Conservation (phyloP, 2,329 filamentous ascomycete genomes). For the Trichoderma simmonsii region DNA sequence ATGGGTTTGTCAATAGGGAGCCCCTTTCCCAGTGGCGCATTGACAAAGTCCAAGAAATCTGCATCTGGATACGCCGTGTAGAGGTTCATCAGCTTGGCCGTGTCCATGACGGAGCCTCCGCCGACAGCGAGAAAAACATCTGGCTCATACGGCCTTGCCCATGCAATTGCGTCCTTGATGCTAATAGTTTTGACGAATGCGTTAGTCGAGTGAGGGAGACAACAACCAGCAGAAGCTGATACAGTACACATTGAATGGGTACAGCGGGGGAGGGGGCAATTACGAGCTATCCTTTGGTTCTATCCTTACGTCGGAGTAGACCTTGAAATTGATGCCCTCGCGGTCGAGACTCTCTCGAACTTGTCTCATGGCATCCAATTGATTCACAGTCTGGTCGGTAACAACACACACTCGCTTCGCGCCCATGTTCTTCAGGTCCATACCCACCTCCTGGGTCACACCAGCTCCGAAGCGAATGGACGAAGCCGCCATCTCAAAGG, state of each 20-base stretch:
- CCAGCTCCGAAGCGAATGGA: slow-evolving; percentile 92
- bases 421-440: slow-evolving; percentile 93
- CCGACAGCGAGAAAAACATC: slow-evolving; percentile 94
- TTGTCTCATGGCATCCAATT: slow-evolving; percentile 85
- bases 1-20: slow-evolving; percentile 69
- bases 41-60: slow-evolving; percentile 96
- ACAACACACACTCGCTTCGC: slow-evolving; percentile 86
- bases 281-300: slow-evolving; percentile 95
- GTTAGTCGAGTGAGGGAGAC: neutral
- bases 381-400: slow-evolving; percentile 78
- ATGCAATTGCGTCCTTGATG: slow-evolving; percentile 84
- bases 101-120: slow-evolving; percentile 90
- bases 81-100: slow-evolving; percentile 97
- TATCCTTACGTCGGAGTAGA: slow-evolving; percentile 77
- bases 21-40: slow-evolving; percentile 86
- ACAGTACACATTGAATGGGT: neutral
- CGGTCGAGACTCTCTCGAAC: slow-evolving; percentile 74
- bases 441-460: slow-evolving; percentile 91
- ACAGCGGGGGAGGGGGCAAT: slow-evolving; percentile 31
- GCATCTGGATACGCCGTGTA: slow-evolving; percentile 89
- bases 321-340: slow-evolving; percentile 75
- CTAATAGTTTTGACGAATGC: slow-evolving; percentile 42
- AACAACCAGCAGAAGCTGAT: neutral
- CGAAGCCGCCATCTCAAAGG: slow-evolving; percentile 97
- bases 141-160: slow-evolving; percentile 73